Conservation (phyloP, 1,139 yeast species). For the Candida labiduridarum region DNA sequence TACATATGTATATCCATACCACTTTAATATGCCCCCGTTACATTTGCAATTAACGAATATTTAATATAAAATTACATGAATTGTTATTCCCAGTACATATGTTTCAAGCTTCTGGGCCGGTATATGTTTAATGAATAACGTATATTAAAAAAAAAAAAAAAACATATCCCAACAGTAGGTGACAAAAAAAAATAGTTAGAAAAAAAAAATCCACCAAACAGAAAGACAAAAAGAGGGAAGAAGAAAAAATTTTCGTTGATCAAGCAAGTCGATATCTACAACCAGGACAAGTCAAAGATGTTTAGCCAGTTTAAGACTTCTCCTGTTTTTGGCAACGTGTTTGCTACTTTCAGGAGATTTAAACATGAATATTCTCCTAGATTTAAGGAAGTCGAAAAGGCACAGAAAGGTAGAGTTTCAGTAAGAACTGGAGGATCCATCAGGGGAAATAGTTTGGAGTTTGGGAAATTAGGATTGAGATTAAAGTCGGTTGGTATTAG, state of each 20-base stretch:
- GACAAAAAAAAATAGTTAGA: background rate
- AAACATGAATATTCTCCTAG: conserved; percentile 91
- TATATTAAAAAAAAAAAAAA: background rate
- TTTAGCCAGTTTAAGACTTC: conserved; percentile 4
- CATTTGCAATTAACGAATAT: background rate
- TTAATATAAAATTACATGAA: background rate
- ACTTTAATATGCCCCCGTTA: background rate
- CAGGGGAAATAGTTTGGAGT: conserved; percentile 80
- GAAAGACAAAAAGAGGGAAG: background rate
- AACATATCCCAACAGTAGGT: background rate
- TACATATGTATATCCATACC: background rate
- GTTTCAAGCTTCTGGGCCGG: no score
- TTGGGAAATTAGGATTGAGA: conserved; percentile 86
- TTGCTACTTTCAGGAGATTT: conserved; percentile 39
- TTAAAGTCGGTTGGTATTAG: conserved; percentile 85
- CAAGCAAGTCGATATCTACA: background rate
- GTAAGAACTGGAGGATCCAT: conserved; percentile 94
- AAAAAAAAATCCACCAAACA: background rate
- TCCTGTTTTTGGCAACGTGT: background rate
- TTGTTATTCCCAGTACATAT: no score
- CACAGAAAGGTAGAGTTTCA: conserved; percentile 92
- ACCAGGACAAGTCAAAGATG: background rate
- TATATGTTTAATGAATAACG: background rate
- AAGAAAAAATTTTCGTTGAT: conserved; percentile 4
- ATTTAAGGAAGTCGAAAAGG: conserved; percentile 70